These are phyloP conservation scores for Penicillium sp. DNA, from an alignment of 2,329 filamentous ascomycete species.

Conservation along the genomic window DNA sequence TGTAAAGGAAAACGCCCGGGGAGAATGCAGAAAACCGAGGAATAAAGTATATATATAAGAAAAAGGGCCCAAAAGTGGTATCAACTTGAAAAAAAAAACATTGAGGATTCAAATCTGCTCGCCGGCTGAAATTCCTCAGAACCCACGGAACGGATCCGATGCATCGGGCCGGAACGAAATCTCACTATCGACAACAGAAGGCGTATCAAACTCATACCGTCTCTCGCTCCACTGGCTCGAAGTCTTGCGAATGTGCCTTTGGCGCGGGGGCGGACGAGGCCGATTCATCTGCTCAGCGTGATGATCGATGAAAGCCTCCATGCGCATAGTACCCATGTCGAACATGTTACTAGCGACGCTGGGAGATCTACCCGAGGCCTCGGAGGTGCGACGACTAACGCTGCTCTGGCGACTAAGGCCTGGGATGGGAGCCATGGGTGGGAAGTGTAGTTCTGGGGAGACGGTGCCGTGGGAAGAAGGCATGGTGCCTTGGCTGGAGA, in stretches of 20 bases:
- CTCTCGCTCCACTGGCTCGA: slow-evolving; percentile 36
- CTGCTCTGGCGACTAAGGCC: slow-evolving; percentile 42
- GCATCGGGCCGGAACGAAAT: slow-evolving; percentile 40
- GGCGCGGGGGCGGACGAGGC: slow-evolving; percentile 21
- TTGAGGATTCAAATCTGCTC: background rate
- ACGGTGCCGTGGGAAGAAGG: slow-evolving; percentile 51
- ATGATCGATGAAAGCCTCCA: slow-evolving; percentile 90
- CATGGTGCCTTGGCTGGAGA: slow-evolving; percentile 56
- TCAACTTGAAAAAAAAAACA: slow-evolving; percentile 5
- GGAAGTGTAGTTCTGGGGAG: slow-evolving; percentile 61
- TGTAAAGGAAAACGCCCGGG: background rate
- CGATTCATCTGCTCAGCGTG: slow-evolving; percentile 34
- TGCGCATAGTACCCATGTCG: slow-evolving; percentile 87
- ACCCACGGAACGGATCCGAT: slow-evolving; percentile 49
- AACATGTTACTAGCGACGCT: slow-evolving; percentile 65
- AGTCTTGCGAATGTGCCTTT: slow-evolving; percentile 31
- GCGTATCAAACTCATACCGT: slow-evolving; percentile 37
- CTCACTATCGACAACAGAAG: slow-evolving; percentile 40
- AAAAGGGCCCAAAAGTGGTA: slow-evolving; percentile 3
- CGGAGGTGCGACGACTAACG: slow-evolving; percentile 55
- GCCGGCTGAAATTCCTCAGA: slow-evolving; percentile 29
- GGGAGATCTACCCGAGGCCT: slow-evolving; percentile 46
- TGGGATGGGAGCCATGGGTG: slow-evolving; percentile 24
- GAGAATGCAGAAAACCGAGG: background rate
- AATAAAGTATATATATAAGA: too few relatives aligned